Conservation (phyloP, 306 rosid species). For the Quercus engelmannii region DNA sequence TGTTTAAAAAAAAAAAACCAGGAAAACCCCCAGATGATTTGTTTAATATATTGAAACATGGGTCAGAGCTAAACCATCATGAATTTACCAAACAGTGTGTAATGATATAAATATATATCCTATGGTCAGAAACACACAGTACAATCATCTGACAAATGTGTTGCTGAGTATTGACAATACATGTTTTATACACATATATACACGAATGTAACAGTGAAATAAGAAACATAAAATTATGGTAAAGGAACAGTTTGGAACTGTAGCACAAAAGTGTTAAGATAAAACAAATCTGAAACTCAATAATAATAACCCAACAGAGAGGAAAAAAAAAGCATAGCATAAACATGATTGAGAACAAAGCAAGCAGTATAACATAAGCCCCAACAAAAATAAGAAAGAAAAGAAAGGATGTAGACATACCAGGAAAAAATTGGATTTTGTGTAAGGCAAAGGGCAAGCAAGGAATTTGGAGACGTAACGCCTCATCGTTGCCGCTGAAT, state of each 20-base stretch:
- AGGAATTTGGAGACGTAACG: slow-evolving; percentile 14
- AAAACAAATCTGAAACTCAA: background rate
- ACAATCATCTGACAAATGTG: background rate
- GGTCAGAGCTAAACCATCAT: background rate
- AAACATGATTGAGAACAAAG: background rate
- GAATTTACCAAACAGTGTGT: background rate
- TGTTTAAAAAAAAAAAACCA: too few relatives aligned
- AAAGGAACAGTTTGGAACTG: too few relatives aligned
- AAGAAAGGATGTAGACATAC: slow-evolving; percentile 18
- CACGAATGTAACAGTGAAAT: background rate
- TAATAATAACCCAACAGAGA: background rate
- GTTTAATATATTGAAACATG: background rate
- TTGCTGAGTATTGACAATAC: background rate
- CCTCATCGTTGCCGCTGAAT: slow-evolving; percentile 23
- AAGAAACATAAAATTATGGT: background rate
- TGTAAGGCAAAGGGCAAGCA: slow-evolving; percentile 22
- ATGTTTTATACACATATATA: background rate
- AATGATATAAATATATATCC: background rate
- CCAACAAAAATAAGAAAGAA: background rate
- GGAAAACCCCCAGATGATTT: too few relatives aligned
- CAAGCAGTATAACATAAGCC: background rate
- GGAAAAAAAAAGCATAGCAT: background rate
- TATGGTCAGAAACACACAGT: background rate
- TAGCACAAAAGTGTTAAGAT: too few relatives aligned
- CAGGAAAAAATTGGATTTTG: slow-evolving; percentile 21